Evolutionary conservation across 2,329 filamentous ascomycete genomes (phyloP).

Genomic region (Scleromitrula shiraiana): DNA sequence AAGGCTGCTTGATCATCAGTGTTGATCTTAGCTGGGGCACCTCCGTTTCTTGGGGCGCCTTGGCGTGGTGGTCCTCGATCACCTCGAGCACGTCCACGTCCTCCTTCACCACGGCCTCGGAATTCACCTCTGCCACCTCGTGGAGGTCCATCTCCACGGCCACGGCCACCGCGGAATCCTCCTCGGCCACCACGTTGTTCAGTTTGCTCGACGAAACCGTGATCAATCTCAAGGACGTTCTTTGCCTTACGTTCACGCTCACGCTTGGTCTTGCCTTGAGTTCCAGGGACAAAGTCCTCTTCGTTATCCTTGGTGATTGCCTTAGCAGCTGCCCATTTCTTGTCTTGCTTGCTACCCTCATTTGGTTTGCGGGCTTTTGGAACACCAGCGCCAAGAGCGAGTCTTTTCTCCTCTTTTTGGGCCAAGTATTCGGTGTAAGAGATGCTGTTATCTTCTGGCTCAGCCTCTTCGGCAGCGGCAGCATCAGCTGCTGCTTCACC

Average conservation of each 20-base stretch:
- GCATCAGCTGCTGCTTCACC: constrained; percentile 32
- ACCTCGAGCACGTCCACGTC: constrained; percentile 39
- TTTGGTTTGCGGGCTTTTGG: constrained; percentile 81
- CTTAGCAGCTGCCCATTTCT: constrained; percentile 90
- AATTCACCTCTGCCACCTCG: constrained; percentile 42
- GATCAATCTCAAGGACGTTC: constrained; percentile 80
- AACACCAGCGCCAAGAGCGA: constrained; percentile 54
- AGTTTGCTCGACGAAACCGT: constrained; percentile 68
- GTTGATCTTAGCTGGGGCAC: constrained; percentile 35
- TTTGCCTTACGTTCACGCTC: constrained; percentile 90
- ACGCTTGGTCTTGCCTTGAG: constrained; percentile 70
- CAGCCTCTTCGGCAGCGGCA: constrained; percentile 37
- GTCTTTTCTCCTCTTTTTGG: constrained; percentile 68
- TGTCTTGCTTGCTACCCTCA: constrained; percentile 79
- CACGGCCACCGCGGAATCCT: constrained; percentile 41
- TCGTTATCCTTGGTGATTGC: constrained; percentile 53
- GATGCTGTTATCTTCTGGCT: constrained; percentile 69
- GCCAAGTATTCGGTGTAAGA: constrained; percentile 85
- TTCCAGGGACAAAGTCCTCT: constrained; percentile 69
- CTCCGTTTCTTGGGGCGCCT: constrained; percentile 28
- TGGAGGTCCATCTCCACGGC: constrained; percentile 43
- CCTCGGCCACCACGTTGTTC: constrained; percentile 49
- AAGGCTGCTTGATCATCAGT: constrained; percentile 43
- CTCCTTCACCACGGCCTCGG: constrained; percentile 37
- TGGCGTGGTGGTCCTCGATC: constrained; percentile 37